Evolutionary conservation across 2,329 filamentous ascomycete genomes (phyloP).

Genomic region (Coniochaeta prunicola): DNA sequence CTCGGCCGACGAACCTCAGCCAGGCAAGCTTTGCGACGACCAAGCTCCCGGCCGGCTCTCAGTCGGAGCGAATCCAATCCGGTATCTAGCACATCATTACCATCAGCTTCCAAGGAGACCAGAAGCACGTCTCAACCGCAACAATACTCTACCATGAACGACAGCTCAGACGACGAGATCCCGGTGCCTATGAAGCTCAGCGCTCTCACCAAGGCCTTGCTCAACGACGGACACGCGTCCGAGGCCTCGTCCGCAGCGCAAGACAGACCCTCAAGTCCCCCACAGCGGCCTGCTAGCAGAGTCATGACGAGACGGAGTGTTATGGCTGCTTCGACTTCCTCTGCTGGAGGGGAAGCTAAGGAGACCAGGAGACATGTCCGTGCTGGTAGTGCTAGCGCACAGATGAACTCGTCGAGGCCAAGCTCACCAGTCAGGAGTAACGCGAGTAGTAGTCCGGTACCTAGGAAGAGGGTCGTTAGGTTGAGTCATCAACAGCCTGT

Average conservation of each 20-base stretch:
- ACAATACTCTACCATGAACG: constrained; percentile 51
- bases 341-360: not conserved
- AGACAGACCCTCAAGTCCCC: constrained; percentile 17
- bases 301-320: constrained; percentile 43
- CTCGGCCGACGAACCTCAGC: constrained; percentile 46
- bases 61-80: constrained; percentile 39
- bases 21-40: constrained; percentile 46
- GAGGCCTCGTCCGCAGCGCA: constrained; percentile 22
- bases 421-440: constrained; percentile 37
- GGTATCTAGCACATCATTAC: constrained; percentile 17
- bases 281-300: constrained; percentile 32
- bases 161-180: constrained; percentile 93
- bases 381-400: constrained; percentile 36
- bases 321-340: constrained; percentile 30
- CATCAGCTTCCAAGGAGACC: constrained; percentile 16
- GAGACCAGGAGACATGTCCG: constrained; percentile 33
- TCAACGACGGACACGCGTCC: constrained; percentile 53
- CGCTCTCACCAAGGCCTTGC: constrained; percentile 79
- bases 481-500: constrained; percentile 36
- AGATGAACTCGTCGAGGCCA: constrained; percentile 30
- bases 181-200: constrained; percentile 90
- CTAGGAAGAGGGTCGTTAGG: constrained; percentile 49
- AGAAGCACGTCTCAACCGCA: constrained; percentile 29
- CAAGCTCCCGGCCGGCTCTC: constrained; percentile 34
- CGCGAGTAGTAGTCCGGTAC: constrained; percentile 44